Conservation (phyloP, 1,139 yeast species). For the Suhomyces bokatorum region DNA sequence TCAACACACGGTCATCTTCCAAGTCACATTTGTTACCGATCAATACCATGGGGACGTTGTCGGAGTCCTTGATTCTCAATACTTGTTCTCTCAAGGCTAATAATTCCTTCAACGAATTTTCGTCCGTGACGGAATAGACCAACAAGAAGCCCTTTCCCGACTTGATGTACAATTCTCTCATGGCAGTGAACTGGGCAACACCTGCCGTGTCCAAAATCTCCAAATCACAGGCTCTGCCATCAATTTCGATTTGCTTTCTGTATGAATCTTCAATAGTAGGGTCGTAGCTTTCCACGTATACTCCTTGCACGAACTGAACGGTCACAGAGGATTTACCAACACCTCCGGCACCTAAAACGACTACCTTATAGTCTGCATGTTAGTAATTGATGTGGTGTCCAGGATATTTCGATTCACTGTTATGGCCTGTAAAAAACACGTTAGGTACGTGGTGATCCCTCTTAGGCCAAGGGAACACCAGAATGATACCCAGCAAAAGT, state of each 20-base stretch:
- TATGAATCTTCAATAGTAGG: slow-evolving; percentile 67
- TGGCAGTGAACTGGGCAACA: slow-evolving; percentile 54
- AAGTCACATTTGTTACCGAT: slow-evolving; percentile 90
- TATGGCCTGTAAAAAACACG: too few relatives aligned
- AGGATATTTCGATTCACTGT: background rate
- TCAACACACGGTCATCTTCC: slow-evolving; percentile 69
- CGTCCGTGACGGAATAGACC: slow-evolving; percentile 89
- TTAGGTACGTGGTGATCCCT: too few relatives aligned
- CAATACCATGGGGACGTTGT: slow-evolving; percentile 78
- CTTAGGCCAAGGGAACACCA: too few relatives aligned
- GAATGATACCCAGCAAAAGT: too few relatives aligned
- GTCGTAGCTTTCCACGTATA: slow-evolving; percentile 52
- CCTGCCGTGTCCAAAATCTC: slow-evolving; percentile 60
- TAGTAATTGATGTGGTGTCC: slow-evolving; percentile 1
- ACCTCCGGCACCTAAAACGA: slow-evolving; percentile 55
- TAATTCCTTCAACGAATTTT: slow-evolving; percentile 79
- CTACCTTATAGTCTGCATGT: slow-evolving; percentile 42
- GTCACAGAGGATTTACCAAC: slow-evolving; percentile 54
- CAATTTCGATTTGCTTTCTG: slow-evolving; percentile 87
- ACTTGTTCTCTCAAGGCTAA: slow-evolving; percentile 86
- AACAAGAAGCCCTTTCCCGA: slow-evolving; percentile 46
- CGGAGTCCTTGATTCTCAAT: slow-evolving; percentile 79
- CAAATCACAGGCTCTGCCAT: slow-evolving; percentile 86
- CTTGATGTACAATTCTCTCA: slow-evolving; percentile 69
- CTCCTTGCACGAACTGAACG: slow-evolving; percentile 53